A percentile compares a stretch with the other conserved stretches of the same genome.
These are phyloP conservation scores for Skeletonema menzelii DNA, from an alignment of 108 stramenopile genomes.

Conservation along the genomic window DNA sequence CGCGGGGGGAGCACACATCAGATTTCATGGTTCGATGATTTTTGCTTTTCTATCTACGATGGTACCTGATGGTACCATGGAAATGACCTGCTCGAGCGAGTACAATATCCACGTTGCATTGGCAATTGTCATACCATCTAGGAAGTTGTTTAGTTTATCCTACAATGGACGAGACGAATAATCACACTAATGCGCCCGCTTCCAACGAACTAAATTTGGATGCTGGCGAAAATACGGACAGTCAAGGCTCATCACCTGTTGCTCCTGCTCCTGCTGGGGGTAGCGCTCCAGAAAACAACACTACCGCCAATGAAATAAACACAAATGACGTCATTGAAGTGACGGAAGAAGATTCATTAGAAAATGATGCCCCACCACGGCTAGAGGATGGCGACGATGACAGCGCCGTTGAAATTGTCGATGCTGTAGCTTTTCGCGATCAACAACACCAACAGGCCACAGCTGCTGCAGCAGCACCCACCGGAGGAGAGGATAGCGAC, in stretches of 20 bases:
- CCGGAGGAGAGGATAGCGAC: not conserved
- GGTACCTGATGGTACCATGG: too few relatives aligned
- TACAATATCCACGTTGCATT: too few relatives aligned
- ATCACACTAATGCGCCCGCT: not conserved
- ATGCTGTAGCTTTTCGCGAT: not conserved
- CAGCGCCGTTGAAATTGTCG: slow-evolving; percentile 3
- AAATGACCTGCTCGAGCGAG: too few relatives aligned
- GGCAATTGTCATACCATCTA: too few relatives aligned
- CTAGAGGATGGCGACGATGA: not conserved
- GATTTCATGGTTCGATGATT: too few relatives aligned
- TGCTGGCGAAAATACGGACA: not conserved
- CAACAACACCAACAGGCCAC: not conserved
- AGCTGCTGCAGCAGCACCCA: not conserved
- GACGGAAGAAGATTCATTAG: not conserved
- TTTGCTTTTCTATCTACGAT: too few relatives aligned
- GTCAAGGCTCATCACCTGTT: not conserved
- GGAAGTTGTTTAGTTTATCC: too few relatives aligned
- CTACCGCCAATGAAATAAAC: not conserved
- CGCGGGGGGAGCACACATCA: too few relatives aligned
- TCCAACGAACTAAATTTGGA: not conserved
- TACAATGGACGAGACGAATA: not conserved
- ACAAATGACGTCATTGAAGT: not conserved
- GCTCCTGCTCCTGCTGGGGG: too few relatives aligned
- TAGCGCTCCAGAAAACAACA: not conserved
- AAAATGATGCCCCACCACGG: too few relatives aligned